Base-by-base conservation (phyloP, 768 basidiomycete genomes). In the Amanita subjunquillea region DNA sequence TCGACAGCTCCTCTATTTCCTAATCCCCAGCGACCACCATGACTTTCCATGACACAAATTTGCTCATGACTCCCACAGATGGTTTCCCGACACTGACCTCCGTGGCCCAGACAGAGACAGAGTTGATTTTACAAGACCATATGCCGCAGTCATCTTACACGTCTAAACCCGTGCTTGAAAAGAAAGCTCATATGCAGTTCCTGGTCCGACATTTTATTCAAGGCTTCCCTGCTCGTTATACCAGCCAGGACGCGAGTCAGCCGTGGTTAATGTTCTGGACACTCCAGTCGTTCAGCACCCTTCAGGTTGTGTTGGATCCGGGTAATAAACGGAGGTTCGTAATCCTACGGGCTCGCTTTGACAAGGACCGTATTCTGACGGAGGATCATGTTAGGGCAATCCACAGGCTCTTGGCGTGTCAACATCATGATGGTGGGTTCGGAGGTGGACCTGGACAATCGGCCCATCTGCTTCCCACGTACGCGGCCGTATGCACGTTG, bases 181-280 rank as follows among this genome's bases (percentile, higher is more conserved):
- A 76, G 60, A 75, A 77, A 40, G 64, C 72, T 2, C 93, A 96
- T 63, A 70, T 92, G 57, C 79, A 85, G 55, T 95, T 80, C 61
- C 78, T 95, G 22, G 73, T 81, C 1, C 74, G 83, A 23, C 79
- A 84, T 56, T 74, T 91, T 50, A 62, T 83, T 6, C 87, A 91
- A 62, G 83, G 90, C 2, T 87, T 98, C 41, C 91, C 93, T 0
- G 70, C 74, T 9, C 74, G 83, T 51, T 98, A 91, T 63, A 75
- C 72, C 17, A 83, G 82, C 43, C 87, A 97, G 60, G 96, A 98
- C 63, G 94, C 95, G 0, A 93, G 90, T 58, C 85, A 95, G 60
- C 88, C 96, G 0, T 98, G 96, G 96, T 70, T 97, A 27, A 64
- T 97, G 54, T 97, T 89, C 69, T 98, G 96, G 94, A 84, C 83